Evolutionary conservation across 306 rosid genomes (phyloP).

Genomic region (Trichosanthes truncata): DNA sequence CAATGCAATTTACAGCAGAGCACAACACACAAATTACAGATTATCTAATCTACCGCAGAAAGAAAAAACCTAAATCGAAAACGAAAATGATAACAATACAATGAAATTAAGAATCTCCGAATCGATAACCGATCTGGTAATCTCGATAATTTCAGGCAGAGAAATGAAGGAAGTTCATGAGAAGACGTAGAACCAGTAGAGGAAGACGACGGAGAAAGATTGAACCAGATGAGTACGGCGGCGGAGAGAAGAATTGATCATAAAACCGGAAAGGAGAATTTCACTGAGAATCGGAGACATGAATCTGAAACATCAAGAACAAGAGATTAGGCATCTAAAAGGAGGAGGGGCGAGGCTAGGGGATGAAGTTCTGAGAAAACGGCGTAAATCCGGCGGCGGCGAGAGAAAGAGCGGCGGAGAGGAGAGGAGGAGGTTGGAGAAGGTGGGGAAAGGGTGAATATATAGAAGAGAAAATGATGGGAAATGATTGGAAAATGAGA

Average conservation of each 20-base stretch:
- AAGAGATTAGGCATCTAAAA: neutral
- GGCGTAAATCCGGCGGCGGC: neutral
- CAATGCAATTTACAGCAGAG: neutral
- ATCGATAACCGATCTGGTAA: neutral
- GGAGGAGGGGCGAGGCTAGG: neutral
- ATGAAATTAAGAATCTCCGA: neutral
- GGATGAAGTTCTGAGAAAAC: neutral
- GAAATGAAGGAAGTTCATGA: conserved; percentile 27
- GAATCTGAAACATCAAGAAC: conserved; percentile 49
- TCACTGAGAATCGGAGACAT: conserved; percentile 96
- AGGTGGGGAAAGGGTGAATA: conserved; percentile 14
- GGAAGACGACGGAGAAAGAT: conserved; percentile 86
- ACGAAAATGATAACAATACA: neutral
- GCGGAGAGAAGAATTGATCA: conserved; percentile 61
- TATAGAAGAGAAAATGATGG: conserved; percentile 32
- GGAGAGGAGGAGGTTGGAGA: conserved; percentile 22
- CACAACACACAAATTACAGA: conserved; percentile 18
- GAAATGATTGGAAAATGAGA: neutral
- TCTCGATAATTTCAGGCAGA: neutral
- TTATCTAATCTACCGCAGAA: neutral
- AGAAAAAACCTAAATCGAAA: neutral
- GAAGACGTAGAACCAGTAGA: conserved; percentile 89
- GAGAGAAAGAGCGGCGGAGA: neutral
- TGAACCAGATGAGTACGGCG: conserved; percentile 88
- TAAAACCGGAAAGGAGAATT: conserved; percentile 85